Evolutionary conservation across 202 grass and related monocot species (phyloP).

Genomic region (Cymbopogon flexuosus): DNA sequence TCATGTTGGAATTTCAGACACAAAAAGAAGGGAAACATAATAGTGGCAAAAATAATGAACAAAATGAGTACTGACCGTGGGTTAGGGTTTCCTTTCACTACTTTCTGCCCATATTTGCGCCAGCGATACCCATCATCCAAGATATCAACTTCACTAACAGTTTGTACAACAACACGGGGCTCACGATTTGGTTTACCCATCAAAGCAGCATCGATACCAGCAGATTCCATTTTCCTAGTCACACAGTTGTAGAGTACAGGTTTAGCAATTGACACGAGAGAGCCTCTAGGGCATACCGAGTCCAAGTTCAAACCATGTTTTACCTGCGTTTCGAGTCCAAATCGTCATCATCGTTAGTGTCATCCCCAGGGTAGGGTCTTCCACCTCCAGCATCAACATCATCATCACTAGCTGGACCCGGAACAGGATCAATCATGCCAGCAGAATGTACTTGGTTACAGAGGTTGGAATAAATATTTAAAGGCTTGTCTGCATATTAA

Average conservation of each 20-base stretch:
- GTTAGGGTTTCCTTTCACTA: conserved; percentile 98
- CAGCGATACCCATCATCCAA: conserved; percentile 99
- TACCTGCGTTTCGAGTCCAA: conserved; percentile 91
- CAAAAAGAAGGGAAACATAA: conserved; percentile 12
- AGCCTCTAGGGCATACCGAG: background rate
- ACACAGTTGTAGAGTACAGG: conserved; percentile 26
- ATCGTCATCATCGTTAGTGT: conserved; percentile 56
- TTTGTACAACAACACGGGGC: conserved; percentile 97
- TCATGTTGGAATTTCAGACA: background rate
- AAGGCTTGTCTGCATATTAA: conserved; percentile 63
- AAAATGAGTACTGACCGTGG: conserved; percentile 55
- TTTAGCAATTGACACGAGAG: conserved; percentile 10
- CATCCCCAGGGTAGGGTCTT: conserved; percentile 67
- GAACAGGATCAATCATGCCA: conserved; percentile 45
- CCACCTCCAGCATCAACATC: conserved; percentile 63
- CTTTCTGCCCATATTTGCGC: conserved; percentile 98
- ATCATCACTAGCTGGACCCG: conserved; percentile 57
- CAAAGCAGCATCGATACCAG: conserved; percentile 62
- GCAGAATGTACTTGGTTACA: conserved; percentile 46
- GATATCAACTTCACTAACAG: conserved; percentile 97
- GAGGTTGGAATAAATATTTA: conserved; percentile 37
- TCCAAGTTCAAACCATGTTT: conserved; percentile 20
- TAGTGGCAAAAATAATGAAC: background rate
- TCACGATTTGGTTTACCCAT: conserved; percentile 82
- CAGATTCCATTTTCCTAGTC: conserved; percentile 81